Evolutionary conservation across 176 grass and related monocot species (phyloP), one percentile per base, ranked within the genome.

Genomic region (Zea mays): DNA sequence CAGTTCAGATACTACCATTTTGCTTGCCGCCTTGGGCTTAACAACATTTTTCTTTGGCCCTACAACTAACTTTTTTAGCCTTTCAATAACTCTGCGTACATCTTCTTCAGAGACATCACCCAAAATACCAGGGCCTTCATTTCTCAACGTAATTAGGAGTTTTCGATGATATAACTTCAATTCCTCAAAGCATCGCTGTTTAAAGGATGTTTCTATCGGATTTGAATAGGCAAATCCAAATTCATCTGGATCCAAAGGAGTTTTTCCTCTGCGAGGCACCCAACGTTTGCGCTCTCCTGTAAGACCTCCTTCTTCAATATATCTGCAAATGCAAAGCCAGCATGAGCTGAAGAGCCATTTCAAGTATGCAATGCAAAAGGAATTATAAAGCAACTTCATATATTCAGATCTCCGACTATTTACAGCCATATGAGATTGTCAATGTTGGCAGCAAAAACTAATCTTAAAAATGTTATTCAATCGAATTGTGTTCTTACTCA

Each of bases 281-380:
- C 95, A 98, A n/a, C 95, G 81, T 84, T 94, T 98, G 67, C 95
- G 89, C 65, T 98, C 87, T 86, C 95, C 95, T 85, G 95, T 98
- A 85, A 94, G 91, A 44, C 95, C 95, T 79, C 95, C 94, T 88
- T 86, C 95, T 92, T 85, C 91, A 75, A 98, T 86, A 84, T 94
- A 97, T 76, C 94, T 97, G 50, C 66, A 80, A 60, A 27, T 90
- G 69, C 60, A 80, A 64, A 40, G 51, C 51, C 65, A 65, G 37
- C 54, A 66, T 62, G 21, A 67, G 49, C 63, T 60, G 49, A 75
- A 35, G 13, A 73, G 10, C 41, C 56, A 65, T 69, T 64, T 10
- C 16, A 70, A 71, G 36, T 42, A 35, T 59, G 10, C 43, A 75
- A 42, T 61, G 35, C 13, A 34, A 85, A 69, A 78, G n/a, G 48